Percentiles rank a stretch among this genome's conserved stretches.
These are phyloP conservation scores for Colletotrichum gigasporum DNA, from an alignment of 2,329 filamentous ascomycete species.

Conservation along the genomic window DNA sequence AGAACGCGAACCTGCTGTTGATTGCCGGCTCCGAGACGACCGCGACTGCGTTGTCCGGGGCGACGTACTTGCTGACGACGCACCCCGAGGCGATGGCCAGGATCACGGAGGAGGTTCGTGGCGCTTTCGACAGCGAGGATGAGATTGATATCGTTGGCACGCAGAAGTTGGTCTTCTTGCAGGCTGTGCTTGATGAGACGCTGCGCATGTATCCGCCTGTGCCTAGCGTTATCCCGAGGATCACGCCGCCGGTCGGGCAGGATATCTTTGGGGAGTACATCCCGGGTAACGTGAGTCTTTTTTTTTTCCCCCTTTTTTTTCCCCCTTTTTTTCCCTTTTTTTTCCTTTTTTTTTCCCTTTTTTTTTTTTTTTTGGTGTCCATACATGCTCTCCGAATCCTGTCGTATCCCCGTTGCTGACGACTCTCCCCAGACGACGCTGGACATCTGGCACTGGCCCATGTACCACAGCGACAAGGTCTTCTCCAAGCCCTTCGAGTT, in stretches of 20 bases:
- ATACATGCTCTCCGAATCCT: background rate
- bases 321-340: too few relatives aligned
- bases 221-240: constrained; percentile 37
- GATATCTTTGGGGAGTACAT: constrained; percentile 42
- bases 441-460: constrained; percentile 53
- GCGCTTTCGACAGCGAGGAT: constrained; percentile 41
- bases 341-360: too few relatives aligned
- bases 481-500: constrained; percentile 56
- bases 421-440: constrained; percentile 47
- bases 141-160: constrained; percentile 47
- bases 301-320: background rate
- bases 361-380: too few relatives aligned
- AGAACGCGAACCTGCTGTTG: constrained; percentile 36
- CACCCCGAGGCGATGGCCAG: constrained; percentile 42
- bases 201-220: constrained; percentile 51
- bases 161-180: constrained; percentile 46
- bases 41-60: constrained; percentile 41
- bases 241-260: constrained; percentile 42
- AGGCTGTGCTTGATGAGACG: constrained; percentile 52
- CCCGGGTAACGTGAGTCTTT: constrained; percentile 41
- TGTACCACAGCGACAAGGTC: constrained; percentile 52
- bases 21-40: constrained; percentile 48
- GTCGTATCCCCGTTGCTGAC: too few relatives aligned
- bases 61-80: constrained; percentile 39
- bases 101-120: constrained; percentile 48